These are phyloP conservation scores for Saturnispora quitensis DNA, from an alignment of 805 yeast genomes.

Conservation along the genomic window DNA sequence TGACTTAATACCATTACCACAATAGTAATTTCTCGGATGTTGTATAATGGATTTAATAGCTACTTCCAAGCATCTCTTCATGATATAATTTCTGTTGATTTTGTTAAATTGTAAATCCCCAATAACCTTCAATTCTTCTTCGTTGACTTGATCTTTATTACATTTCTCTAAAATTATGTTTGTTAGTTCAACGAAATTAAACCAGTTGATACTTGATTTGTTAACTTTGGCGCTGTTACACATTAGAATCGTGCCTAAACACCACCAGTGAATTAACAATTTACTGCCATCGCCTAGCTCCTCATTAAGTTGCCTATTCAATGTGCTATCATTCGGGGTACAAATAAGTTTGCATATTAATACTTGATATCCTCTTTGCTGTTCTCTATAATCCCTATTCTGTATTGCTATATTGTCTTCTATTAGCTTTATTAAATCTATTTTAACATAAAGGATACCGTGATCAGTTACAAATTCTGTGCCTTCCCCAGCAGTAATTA, in stretches of 20 bases:
- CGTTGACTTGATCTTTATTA: not conserved
- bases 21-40: slow-evolving; percentile 43
- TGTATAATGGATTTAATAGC: slow-evolving; percentile 24
- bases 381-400: not conserved
- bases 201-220: slow-evolving; percentile 29
- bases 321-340: not conserved
- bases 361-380: not conserved
- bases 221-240: slow-evolving; percentile 24
- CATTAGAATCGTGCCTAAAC: slow-evolving; percentile 12
- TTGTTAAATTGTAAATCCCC: not conserved
- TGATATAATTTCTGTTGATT: not conserved
- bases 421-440: not conserved
- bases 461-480: not conserved
- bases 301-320: not conserved
- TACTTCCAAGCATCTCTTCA: not conserved
- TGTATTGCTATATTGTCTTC: not conserved
- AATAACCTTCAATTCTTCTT: not conserved
- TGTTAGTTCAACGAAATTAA: slow-evolving; percentile 13
- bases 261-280: slow-evolving; percentile 4
- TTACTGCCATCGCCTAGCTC: not conserved
- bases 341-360: not conserved
- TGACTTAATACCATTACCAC: slow-evolving; percentile 31
- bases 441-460: not conserved
- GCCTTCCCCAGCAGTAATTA: not conserved
- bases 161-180: not conserved